These are phyloP conservation scores for Sungouiella thailandica DNA, from an alignment of 805 yeast species.

Conservation along the genomic window DNA sequence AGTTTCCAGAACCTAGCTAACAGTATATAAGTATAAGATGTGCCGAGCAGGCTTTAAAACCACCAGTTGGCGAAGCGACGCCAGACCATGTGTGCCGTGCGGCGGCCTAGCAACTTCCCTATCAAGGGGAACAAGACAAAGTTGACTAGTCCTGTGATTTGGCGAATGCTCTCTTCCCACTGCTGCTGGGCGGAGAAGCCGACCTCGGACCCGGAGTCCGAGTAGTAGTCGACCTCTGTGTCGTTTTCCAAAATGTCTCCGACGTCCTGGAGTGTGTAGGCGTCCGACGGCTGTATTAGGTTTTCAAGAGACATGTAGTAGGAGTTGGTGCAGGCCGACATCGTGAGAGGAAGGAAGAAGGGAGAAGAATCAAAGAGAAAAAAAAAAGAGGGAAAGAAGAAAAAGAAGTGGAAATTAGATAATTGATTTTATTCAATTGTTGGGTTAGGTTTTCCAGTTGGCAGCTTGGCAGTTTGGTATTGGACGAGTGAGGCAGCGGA, in stretches of 20 bases:
- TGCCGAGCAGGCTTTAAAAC: slow-evolving; percentile 6
- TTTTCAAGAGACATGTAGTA: not conserved
- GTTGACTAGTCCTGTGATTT: slow-evolving; percentile 52
- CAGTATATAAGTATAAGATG: not conserved
- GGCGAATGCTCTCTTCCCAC: slow-evolving; percentile 67
- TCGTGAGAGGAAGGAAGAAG: no score
- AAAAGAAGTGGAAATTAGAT: no score
- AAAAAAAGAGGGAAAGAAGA: no score
- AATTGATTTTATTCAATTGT: no score
- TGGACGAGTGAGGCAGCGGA: no score
- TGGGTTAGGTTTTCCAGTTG: no score
- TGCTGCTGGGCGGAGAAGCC: slow-evolving; percentile 55
- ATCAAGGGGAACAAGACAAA: slow-evolving; percentile 60
- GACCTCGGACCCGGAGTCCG: slow-evolving; percentile 14
- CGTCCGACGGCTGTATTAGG: not conserved
- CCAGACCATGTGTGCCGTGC: slow-evolving; percentile 35
- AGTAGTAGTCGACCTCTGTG: slow-evolving; percentile 3
- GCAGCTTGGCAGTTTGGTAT: no score
- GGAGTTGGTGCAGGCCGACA: no score
- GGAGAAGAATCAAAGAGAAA: no score
- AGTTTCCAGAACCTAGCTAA: slow-evolving; percentile 25
- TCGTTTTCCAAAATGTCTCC: not conserved
- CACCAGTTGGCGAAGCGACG: slow-evolving; percentile 32
- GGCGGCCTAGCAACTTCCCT: slow-evolving; percentile 65
- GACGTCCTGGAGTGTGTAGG: not conserved